phyloP scores from a whole-genome alignment of 1,139 yeast genomes.

The Martiniozyma asiatica region DNA sequence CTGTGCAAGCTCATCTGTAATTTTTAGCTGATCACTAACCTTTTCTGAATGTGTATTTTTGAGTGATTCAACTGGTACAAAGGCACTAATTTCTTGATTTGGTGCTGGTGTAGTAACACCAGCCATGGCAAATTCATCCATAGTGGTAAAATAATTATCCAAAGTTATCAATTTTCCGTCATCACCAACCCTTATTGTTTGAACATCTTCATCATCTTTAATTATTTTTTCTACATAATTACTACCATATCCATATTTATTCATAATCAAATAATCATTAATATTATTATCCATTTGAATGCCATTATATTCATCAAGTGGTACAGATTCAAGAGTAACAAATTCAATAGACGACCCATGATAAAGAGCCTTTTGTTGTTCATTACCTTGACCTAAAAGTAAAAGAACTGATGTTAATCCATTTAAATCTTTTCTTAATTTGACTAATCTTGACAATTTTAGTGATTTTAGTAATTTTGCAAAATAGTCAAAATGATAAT shows the following conservation, averaged over 20 bases:
- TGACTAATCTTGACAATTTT: constrained; percentile 45
- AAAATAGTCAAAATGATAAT: constrained; percentile 42
- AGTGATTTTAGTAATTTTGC: constrained; percentile 43
- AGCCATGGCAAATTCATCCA: constrained; percentile 1
- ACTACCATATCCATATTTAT: constrained; percentile 18
- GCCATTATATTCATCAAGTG: constrained; percentile 19
- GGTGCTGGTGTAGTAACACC: not conserved
- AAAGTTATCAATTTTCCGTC: constrained; percentile 19
- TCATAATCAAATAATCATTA: constrained; percentile 3
- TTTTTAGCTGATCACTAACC: no score
- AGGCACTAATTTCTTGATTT: not conserved
- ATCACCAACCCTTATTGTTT: constrained; percentile 17
- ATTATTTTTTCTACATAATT: constrained; percentile 20
- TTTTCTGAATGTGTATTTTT: constrained; percentile 1
- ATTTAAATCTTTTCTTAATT: constrained; percentile 43
- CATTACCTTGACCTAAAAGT: constrained; percentile 19
- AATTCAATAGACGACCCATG: constrained; percentile 55
- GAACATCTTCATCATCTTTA: constrained; percentile 22
- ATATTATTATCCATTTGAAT: not conserved
- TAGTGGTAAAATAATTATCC: constrained; percentile 17
- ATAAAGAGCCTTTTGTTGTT: constrained; percentile 18
- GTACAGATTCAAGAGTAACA: constrained; percentile 38
- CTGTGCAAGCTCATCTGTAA: constrained; percentile 12
- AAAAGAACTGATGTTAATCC: constrained; percentile 42
- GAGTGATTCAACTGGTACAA: constrained; percentile 4